phyloP scores from a whole-genome alignment of 768 basidiomycete species.

The Omphalotus guepiniiformis region DNA sequence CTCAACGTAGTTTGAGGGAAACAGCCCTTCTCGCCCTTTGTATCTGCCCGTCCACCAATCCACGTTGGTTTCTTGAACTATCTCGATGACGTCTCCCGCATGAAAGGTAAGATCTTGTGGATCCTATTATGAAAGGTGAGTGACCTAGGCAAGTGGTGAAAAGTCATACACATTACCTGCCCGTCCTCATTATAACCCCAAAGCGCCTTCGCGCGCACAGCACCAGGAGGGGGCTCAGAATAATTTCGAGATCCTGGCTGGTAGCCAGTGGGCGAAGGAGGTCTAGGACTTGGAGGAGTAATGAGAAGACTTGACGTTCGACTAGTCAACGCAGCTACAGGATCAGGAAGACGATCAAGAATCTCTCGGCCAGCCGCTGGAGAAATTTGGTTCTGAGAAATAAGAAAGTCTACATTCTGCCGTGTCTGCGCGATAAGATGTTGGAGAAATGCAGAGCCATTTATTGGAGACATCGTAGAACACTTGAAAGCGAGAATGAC shows the following conservation, averaged over 20 bases:
- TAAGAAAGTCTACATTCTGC: slow-evolving; percentile 53
- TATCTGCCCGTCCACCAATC: slow-evolving; percentile 85
- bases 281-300: slow-evolving; percentile 9
- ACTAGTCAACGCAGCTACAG: slow-evolving; percentile 7
- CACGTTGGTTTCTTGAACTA: slow-evolving; percentile 72
- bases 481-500: too few species aligned
- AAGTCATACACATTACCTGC: slow-evolving; percentile 30
- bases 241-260: neutral
- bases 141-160: slow-evolving; percentile 6
- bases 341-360: slow-evolving; percentile 18
- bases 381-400: slow-evolving; percentile 50
- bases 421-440: slow-evolving; percentile 58
- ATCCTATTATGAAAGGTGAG: slow-evolving; percentile 42
- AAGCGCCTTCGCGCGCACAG: slow-evolving; percentile 48
- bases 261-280: slow-evolving; percentile 12
- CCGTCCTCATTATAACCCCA: slow-evolving; percentile 69
- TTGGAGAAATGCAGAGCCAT: slow-evolving; percentile 41
- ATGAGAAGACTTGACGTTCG: slow-evolving; percentile 18
- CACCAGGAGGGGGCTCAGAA: slow-evolving; percentile 12
- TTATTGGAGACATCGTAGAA: neutral
- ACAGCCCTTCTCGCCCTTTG: slow-evolving; percentile 65
- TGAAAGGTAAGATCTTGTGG: slow-evolving; percentile 76
- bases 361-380: slow-evolving; percentile 44
- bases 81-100: slow-evolving; percentile 71
- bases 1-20: slow-evolving; percentile 76